Evolutionary conservation across 495 filamentous ascomycete genomes (phyloP).

Genomic region (Neurospora discreta): DNA sequence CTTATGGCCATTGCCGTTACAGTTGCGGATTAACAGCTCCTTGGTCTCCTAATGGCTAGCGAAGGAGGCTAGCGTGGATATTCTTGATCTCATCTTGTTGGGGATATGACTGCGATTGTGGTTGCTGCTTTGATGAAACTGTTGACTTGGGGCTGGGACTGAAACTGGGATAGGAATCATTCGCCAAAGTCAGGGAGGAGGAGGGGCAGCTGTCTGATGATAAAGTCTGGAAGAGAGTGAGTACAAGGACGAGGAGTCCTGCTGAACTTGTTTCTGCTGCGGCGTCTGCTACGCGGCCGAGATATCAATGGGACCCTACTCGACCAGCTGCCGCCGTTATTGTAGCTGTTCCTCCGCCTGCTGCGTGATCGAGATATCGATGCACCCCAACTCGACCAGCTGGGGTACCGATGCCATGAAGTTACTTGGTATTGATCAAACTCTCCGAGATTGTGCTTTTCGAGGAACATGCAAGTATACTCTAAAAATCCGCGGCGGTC

Average conservation of each 20-base stretch:
- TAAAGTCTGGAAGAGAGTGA: neutral
- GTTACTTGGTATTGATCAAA: neutral
- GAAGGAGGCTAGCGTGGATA: too few species aligned
- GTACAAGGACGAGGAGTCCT: neutral
- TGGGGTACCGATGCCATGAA: neutral
- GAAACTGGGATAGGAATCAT: neutral
- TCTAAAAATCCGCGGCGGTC: neutral
- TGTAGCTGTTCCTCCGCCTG: neutral
- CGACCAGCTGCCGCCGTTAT: neutral
- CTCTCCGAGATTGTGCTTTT: neutral
- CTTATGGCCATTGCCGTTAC: neutral
- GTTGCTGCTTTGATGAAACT: too few species aligned
- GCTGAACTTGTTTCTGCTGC: neutral
- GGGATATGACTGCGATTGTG: too few species aligned
- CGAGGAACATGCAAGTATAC: neutral
- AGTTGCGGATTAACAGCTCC: neutral
- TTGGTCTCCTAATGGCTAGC: neutral
- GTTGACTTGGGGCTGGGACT: neutral
- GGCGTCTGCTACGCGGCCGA: neutral
- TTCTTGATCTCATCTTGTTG: too few species aligned
- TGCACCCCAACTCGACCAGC: neutral
- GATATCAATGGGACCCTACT: neutral
- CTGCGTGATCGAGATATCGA: neutral
- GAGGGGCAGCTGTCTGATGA: neutral
- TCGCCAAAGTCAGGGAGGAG: neutral